Percentiles rank a stretch among this genome's conserved stretches.
Evolutionary conservation across 441 rosid species (phyloP).

Genomic region (Dalechampia spathulata): DNA sequence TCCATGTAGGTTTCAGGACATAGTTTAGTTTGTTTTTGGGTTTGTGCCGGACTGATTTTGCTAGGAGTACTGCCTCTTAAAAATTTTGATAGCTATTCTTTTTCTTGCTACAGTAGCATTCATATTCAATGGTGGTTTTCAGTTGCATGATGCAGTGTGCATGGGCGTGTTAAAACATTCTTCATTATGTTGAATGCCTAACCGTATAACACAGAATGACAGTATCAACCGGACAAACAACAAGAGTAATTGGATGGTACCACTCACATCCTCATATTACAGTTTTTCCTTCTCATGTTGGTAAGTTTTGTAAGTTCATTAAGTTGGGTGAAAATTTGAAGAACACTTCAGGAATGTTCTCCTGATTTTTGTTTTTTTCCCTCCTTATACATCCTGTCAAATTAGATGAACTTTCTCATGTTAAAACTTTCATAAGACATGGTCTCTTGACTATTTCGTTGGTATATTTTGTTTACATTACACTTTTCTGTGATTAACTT

Average conservation of each 20-base stretch:
- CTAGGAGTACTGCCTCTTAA: neutral
- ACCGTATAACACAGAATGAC: slow-evolving; percentile 77
- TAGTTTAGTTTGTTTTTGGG: neutral
- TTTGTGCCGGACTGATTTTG: neutral
- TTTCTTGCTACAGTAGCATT: neutral
- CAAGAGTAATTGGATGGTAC: slow-evolving; percentile 97
- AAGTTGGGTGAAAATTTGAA: neutral
- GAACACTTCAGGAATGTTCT: neutral
- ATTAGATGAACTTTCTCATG: neutral
- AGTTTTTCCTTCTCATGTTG: slow-evolving; percentile 96
- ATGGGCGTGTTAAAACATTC: neutral
- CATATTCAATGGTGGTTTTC: neutral
- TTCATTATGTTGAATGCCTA: slow-evolving; percentile 29
- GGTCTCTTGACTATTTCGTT: neutral
- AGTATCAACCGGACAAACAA: slow-evolving; percentile 66
- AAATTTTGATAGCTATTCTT: neutral
- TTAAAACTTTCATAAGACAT: neutral
- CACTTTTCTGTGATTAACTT: neutral
- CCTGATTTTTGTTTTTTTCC: neutral
- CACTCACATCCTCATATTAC: slow-evolving; percentile 99
- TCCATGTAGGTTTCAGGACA: neutral
- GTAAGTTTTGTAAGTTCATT: slow-evolving; percentile 29
- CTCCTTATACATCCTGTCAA: neutral
- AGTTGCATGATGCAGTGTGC: neutral
- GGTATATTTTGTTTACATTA: neutral